These are phyloP conservation scores for Asclepias syriaca DNA, from an alignment of 257 asterid genomes.

Conservation along the genomic window DNA sequence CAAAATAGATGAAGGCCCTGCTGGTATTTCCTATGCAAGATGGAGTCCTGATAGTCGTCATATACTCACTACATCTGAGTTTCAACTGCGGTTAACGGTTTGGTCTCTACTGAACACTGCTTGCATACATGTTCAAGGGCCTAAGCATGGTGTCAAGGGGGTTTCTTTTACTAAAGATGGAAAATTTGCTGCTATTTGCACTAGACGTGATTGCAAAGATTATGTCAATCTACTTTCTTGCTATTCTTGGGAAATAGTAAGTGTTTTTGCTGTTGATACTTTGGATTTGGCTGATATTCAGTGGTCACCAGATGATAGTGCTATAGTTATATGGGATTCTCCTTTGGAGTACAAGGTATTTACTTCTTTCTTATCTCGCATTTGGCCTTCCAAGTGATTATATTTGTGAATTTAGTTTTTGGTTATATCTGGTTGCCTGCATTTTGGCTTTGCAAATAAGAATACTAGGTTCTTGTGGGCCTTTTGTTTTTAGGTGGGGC, in stretches of 20 bases:
- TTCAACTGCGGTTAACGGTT: conserved; percentile 83
- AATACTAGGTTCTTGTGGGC: background rate
- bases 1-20: conserved; percentile 95
- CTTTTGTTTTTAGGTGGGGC: background rate
- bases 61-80: conserved; percentile 95
- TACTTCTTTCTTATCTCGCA: background rate
- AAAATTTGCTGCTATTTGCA: conserved; percentile 91
- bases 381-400: background rate
- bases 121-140: conserved; percentile 92
- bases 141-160: conserved; percentile 94
- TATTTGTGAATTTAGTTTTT: background rate
- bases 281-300: conserved; percentile 92
- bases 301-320: conserved; percentile 98
- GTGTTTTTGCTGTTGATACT: conserved; percentile 93
- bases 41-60: conserved; percentile 99
- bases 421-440: background rate
- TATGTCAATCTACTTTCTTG: conserved; percentile 91
- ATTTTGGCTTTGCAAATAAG: background rate
- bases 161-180: conserved; percentile 96
- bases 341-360: conserved; percentile 89
- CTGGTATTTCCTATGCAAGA: conserved; percentile 92
- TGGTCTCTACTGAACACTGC: conserved; percentile 97
- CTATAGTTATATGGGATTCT: conserved; percentile 97
- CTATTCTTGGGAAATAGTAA: conserved; percentile 85
- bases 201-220: conserved; percentile 98